Percentiles rank a stretch among this genome's conserved stretches.
These are phyloP conservation scores for Artemisia argyi DNA, from an alignment of 129 eudicot species.

Conservation along the genomic window DNA sequence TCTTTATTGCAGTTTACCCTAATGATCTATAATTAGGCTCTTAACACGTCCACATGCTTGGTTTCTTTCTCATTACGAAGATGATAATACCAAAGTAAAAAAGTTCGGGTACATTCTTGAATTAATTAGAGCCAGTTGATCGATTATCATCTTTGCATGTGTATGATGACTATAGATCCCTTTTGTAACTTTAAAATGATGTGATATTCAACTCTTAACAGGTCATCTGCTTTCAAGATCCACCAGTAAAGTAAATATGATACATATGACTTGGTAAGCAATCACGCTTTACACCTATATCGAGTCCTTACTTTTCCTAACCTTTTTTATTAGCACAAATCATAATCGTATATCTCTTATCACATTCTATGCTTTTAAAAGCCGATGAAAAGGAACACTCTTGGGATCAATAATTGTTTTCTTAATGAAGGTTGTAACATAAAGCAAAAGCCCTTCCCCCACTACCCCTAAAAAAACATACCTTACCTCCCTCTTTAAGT, in stretches of 20 bases:
- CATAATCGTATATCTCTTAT: slow-evolving; percentile 8
- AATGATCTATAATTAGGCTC: slow-evolving; percentile 3
- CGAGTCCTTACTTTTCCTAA: slow-evolving; percentile 23
- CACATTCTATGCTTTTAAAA: slow-evolving; percentile 27
- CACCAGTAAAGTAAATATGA: slow-evolving; percentile 32
- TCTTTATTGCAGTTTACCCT: not conserved
- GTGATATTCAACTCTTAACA: slow-evolving; percentile 18
- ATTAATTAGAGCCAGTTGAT: not conserved
- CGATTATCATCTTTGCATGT: too few species aligned
- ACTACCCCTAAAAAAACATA: slow-evolving; percentile 17
- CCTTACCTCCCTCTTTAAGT: slow-evolving; percentile 37
- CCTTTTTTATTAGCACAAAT: slow-evolving; percentile 20
- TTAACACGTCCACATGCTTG: slow-evolving; percentile 10
- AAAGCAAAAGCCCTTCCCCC: slow-evolving; percentile 37
- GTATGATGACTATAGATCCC: not conserved
- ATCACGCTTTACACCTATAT: slow-evolving; percentile 34
- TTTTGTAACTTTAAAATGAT: slow-evolving; percentile 19
- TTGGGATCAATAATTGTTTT: slow-evolving; percentile 42
- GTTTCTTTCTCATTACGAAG: slow-evolving; percentile 4
- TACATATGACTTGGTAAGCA: slow-evolving; percentile 29
- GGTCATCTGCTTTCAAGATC: slow-evolving; percentile 28
- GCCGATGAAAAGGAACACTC: slow-evolving; percentile 37
- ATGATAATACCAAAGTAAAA: slow-evolving; percentile 9
- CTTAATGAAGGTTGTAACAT: slow-evolving; percentile 31
- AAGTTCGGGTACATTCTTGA: not conserved